Percentiles rank a stretch among this genome's conserved stretches.
These are phyloP conservation scores for Ophiostoma tasmaniense DNA, from an alignment of 2,329 filamentous ascomycete species.

Conservation along the genomic window DNA sequence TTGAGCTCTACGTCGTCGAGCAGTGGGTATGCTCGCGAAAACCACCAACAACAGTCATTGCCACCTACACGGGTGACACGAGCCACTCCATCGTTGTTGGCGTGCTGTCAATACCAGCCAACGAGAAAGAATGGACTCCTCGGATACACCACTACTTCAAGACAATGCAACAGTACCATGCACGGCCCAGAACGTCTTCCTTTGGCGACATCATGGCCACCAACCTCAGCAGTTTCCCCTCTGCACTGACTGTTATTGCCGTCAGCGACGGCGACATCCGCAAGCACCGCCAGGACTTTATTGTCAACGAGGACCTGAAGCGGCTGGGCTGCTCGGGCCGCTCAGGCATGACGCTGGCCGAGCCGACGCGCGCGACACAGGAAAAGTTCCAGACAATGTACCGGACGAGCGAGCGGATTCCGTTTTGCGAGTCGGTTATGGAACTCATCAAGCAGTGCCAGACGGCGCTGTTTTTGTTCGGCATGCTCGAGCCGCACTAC, in stretches of 20 bases:
- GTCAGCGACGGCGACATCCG: slow-evolving; percentile 80
- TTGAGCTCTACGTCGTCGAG: slow-evolving; percentile 89
- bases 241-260: slow-evolving; percentile 81
- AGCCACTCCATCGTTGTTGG: slow-evolving; percentile 70
- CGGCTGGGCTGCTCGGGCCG: slow-evolving; percentile 85
- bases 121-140: slow-evolving; percentile 72
- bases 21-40: slow-evolving; percentile 93
- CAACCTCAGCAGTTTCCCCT: slow-evolving; percentile 86
- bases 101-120: slow-evolving; percentile 71
- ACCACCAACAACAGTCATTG: slow-evolving; percentile 85
- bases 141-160: slow-evolving; percentile 76
- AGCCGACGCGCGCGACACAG: slow-evolving; percentile 71
- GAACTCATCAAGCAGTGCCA: slow-evolving; percentile 91
- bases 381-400: slow-evolving; percentile 91
- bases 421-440: slow-evolving; percentile 67
- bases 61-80: slow-evolving; percentile 83
- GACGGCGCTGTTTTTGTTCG: slow-evolving; percentile 78
- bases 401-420: slow-evolving; percentile 73
- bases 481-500: slow-evolving; percentile 77
- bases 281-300: slow-evolving; percentile 72
- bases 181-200: slow-evolving; percentile 70
- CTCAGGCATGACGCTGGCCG: slow-evolving; percentile 70
- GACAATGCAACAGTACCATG: slow-evolving; percentile 76
- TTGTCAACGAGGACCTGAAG: slow-evolving; percentile 92
- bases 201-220: slow-evolving; percentile 87